Evolutionary conservation across 345 rosid species (phyloP), one percentile per base, ranked within the genome.

Genomic region (Trapa incisa): DNA sequence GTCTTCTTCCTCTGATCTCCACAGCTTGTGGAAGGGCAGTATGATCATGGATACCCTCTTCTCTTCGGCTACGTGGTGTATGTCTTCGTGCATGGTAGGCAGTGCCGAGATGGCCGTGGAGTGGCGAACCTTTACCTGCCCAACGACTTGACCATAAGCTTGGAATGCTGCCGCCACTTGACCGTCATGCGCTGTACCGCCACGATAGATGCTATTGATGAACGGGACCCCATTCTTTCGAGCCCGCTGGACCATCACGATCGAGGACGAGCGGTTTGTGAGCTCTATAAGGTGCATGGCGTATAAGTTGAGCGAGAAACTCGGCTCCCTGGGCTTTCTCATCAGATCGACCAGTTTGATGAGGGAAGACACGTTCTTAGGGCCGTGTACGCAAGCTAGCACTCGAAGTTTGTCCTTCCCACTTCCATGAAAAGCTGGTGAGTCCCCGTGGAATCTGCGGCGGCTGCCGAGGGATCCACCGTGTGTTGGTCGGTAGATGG

Each of bases 211-310:
- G n/a, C 83, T 82, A 57, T 83, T 84, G 48, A 87, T 71, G 76
- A 87, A 85, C 1, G 96, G 97, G 43, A 87, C 52, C 8, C 97
- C 96, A 41, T 91, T 85, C 65, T 70, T 83, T 0, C 89, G 76
- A 33, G 84, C 83, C 48, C 85, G 75, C 69, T 84, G 93, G 61
- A 80, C 87, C 93, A 82, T 85, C 61, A 87, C 72, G 67, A 91
- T 88, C 0, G 97, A 85, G 5, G 96, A 87, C 33, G 90, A 72
- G 0, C 96, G 87, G 65, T 89, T 89, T 0, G 94, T 88, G 69
- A 91, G 84, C 75, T 87, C 87, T n/a, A 91, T 80, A 0, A 91
- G 83, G 80, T 84, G 97, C 87, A 84, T 82, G 32, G 83, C 77
- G 53, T 74, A 88, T 64, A 91, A 84, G 69, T 86, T 88, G 70